Conservation (phyloP, 2,329 filamentous ascomycete species). For the Arthrocladium fulminans region DNA sequence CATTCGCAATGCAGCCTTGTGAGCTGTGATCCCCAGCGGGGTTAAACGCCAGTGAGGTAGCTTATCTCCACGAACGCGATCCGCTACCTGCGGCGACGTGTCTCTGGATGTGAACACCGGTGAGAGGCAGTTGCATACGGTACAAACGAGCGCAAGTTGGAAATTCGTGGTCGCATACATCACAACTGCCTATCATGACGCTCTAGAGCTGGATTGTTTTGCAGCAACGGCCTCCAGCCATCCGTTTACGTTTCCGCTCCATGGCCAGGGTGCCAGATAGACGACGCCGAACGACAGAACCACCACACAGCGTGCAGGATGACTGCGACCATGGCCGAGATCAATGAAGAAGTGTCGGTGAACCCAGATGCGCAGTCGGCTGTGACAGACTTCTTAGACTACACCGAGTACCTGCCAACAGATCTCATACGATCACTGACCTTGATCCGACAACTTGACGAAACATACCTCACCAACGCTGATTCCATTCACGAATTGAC, state of each 20-base stretch:
- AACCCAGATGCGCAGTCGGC: constrained; percentile 59
- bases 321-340: constrained; percentile 32
- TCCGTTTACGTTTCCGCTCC: too few relatives aligned
- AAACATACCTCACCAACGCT: constrained; percentile 35
- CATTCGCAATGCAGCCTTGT: too few relatives aligned
- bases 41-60: neutral
- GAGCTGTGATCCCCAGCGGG: too few relatives aligned
- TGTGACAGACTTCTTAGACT: constrained; percentile 59
- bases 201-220: too few relatives aligned
- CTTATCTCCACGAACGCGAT: constrained; percentile 1
- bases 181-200: neutral
- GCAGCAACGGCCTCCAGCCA: too few relatives aligned
- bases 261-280: neutral
- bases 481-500: constrained; percentile 35
- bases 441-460: constrained; percentile 46
- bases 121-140: neutral
- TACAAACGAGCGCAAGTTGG: neutral
- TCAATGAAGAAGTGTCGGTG: constrained; percentile 37
- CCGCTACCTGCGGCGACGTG: neutral
- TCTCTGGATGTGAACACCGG: neutral
- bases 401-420: constrained; percentile 60
- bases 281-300: neutral
- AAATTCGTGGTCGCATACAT: neutral
- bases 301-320: neutral
- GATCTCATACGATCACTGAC: constrained; percentile 56